Conservation (phyloP, 2,329 filamentous ascomycete genomes). For the Apiospora marii region DNA sequence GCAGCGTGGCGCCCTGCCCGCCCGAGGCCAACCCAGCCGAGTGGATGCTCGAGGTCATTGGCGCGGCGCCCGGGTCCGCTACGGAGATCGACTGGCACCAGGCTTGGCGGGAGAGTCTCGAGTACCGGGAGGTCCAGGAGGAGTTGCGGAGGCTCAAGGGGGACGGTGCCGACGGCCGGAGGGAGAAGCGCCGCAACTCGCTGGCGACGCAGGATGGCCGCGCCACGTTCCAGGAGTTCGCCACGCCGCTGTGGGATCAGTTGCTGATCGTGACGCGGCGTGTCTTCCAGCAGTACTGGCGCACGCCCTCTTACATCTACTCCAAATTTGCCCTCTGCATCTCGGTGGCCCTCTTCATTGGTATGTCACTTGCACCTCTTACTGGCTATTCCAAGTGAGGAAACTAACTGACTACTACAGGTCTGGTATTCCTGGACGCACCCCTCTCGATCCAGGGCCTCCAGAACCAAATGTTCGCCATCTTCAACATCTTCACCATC, state of each 20-base stretch:
- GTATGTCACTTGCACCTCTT: constrained; percentile 41
- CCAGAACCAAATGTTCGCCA: constrained; percentile 76
- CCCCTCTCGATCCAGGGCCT: constrained; percentile 63
- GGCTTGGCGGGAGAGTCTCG: constrained; percentile 61
- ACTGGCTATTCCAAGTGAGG: neutral
- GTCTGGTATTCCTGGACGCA: constrained; percentile 3
- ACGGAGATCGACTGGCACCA: constrained; percentile 47
- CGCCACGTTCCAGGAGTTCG: constrained; percentile 68
- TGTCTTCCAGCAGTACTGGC: constrained; percentile 86
- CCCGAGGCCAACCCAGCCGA: constrained; percentile 68
- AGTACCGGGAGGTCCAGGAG: constrained; percentile 41
- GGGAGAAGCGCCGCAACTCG: neutral
- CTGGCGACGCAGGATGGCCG: constrained; percentile 30
- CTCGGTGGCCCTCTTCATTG: constrained; percentile 67
- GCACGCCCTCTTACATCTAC: constrained; percentile 80
- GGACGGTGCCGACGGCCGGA: neutral
- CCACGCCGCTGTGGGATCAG: constrained; percentile 75
- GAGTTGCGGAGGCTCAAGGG: constrained; percentile 28
- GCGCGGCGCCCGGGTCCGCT: constrained; percentile 51
- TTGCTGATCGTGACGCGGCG: constrained; percentile 70
- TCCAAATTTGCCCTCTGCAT: constrained; percentile 70
- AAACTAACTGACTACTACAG: neutral
- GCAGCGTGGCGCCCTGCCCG: constrained; percentile 53
- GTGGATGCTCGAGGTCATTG: constrained; percentile 62
- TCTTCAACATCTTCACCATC: constrained; percentile 79